A percentile compares a stretch with the other conserved stretches of the same genome.
These are phyloP conservation scores for Phellopilus nigrolimitatus DNA, from an alignment of 1,284 basidiomycete genomes.

Conservation along the genomic window DNA sequence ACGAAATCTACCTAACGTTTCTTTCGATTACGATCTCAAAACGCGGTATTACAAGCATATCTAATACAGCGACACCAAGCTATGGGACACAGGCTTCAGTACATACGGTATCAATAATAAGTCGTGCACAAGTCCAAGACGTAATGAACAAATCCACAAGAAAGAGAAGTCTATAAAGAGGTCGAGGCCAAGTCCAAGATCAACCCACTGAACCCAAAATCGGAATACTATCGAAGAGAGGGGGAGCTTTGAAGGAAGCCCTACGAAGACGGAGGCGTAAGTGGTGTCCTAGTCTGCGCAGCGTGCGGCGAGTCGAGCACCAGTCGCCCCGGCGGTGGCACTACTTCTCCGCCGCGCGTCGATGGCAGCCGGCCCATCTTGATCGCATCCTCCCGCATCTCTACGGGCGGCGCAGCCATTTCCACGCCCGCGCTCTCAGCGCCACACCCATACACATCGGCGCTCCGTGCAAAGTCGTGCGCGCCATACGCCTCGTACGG, in stretches of 20 bases:
- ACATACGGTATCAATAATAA: too few relatives aligned
- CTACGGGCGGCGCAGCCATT: background rate
- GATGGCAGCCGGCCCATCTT: background rate
- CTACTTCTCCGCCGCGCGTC: background rate
- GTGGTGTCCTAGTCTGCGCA: too few relatives aligned
- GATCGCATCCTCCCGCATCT: background rate
- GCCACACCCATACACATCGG: background rate
- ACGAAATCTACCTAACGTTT: background rate
- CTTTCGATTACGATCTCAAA: background rate
- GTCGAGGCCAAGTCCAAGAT: too few relatives aligned
- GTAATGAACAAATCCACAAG: too few relatives aligned
- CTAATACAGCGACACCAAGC: background rate
- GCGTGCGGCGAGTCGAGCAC: too few relatives aligned
- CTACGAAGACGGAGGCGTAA: too few relatives aligned
- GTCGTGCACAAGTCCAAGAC: too few relatives aligned
- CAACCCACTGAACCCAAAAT: too few relatives aligned
- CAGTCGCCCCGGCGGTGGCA: background rate
- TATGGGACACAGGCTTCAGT: too few relatives aligned
- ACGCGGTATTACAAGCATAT: background rate
- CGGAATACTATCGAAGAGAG: too few relatives aligned
- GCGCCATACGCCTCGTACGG: constrained; percentile 15
- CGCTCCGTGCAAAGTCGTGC: background rate
- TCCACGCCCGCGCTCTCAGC: background rate
- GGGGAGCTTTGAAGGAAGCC: too few relatives aligned
- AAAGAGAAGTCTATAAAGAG: too few relatives aligned